Percentiles rank a stretch among this genome's conserved stretches.
Evolutionary conservation across 1,284 basidiomycete species (phyloP).

Genomic region (Ceratobasidium sp.): DNA sequence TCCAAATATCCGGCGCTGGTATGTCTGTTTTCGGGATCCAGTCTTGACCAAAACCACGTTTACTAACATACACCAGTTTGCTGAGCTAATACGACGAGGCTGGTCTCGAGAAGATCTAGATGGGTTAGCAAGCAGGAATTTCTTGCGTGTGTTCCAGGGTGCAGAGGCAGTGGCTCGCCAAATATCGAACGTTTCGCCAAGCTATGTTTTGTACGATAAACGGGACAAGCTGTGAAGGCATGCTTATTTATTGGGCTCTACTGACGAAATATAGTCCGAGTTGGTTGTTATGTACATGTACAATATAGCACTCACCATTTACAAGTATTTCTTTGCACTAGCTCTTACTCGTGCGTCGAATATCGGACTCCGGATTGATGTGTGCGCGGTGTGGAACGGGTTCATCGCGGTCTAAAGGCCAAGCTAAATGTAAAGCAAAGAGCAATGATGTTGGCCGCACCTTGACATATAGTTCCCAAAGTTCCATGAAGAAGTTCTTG

Average conservation of each 20-base stretch:
- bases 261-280: constrained; percentile 12
- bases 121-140: constrained; percentile 82
- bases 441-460: constrained; percentile 59
- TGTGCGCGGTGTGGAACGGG: constrained; percentile 92
- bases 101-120: constrained; percentile 83
- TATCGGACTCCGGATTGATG: constrained; percentile 75
- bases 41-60: neutral
- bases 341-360: constrained; percentile 86
- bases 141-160: constrained; percentile 79
- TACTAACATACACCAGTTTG: constrained; percentile 65
- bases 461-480: constrained; percentile 96
- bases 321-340: constrained; percentile 88
- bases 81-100: constrained; percentile 81
- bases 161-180: constrained; percentile 68
- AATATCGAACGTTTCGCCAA: constrained; percentile 10
- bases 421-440: neutral
- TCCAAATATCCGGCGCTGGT: constrained; percentile 78
- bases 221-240: neutral
- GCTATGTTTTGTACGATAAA: constrained; percentile 34
- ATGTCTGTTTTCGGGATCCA: constrained; percentile 51
- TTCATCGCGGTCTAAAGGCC: constrained; percentile 81
- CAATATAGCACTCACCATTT: constrained; percentile 48
- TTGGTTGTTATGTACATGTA: constrained; percentile 4
- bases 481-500: constrained; percentile 86
- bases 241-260: constrained; percentile 22